These are phyloP conservation scores for Metarhizium humberi DNA, from an alignment of 2,329 filamentous ascomycete genomes.

Conservation along the genomic window DNA sequence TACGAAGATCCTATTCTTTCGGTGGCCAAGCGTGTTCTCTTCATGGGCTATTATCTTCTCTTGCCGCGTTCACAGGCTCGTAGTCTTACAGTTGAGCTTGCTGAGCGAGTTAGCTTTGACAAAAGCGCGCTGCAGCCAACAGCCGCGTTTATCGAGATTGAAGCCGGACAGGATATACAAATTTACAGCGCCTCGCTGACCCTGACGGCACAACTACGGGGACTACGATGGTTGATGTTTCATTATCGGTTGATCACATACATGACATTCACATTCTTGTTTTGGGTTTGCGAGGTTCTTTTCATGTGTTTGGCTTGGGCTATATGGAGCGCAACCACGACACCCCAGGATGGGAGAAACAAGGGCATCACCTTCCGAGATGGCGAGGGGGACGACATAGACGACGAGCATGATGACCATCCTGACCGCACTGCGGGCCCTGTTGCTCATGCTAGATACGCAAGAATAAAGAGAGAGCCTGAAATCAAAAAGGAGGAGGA, in stretches of 20 bases:
- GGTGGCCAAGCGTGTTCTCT: slow-evolving; percentile 47
- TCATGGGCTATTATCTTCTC: slow-evolving; percentile 61
- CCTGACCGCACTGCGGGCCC: slow-evolving; percentile 36
- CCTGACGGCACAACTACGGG: slow-evolving; percentile 66
- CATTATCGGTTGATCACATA: slow-evolving; percentile 66
- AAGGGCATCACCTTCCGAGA: slow-evolving; percentile 5
- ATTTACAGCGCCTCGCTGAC: slow-evolving; percentile 62
- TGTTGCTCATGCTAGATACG: slow-evolving; percentile 31
- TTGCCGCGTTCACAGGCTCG: slow-evolving; percentile 56
- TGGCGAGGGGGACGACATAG: slow-evolving; percentile 13
- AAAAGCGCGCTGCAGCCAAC: slow-evolving; percentile 30
- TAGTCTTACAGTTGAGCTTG: slow-evolving; percentile 57
- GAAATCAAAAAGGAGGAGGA: slow-evolving; percentile 25
- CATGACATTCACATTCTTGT: slow-evolving; percentile 55
- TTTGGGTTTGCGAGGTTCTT: slow-evolving; percentile 69
- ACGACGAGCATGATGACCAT: slow-evolving; percentile 18
- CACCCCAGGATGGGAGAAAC: slow-evolving; percentile 5
- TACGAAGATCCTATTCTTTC: slow-evolving; percentile 67
- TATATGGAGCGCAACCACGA: slow-evolving; percentile 32
- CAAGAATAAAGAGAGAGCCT: slow-evolving; percentile 30
- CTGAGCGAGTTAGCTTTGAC: slow-evolving; percentile 61
- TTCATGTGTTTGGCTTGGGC: slow-evolving; percentile 60
- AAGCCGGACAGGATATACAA: slow-evolving; percentile 61
- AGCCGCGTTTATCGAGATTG: slow-evolving; percentile 52
- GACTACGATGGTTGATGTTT: slow-evolving; percentile 80